phyloP scores from a whole-genome alignment of 768 basidiomycete genomes.

The Leccinum longicurvipes region DNA sequence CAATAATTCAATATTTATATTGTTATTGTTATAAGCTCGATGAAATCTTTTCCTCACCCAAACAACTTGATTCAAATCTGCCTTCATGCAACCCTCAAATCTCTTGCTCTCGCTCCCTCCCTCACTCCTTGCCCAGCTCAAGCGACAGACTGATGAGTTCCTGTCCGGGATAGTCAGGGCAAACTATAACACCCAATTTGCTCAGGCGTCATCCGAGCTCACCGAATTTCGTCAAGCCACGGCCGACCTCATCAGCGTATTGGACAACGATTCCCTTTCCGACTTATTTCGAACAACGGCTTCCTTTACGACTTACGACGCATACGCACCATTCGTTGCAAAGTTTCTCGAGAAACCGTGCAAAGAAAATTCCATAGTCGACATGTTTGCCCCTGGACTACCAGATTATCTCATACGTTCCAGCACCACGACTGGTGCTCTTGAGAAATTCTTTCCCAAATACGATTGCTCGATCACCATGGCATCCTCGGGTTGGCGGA shows the following conservation, averaged over 20 bases:
- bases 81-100: neutral
- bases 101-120: neutral
- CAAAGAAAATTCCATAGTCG: too few species aligned
- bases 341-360: neutral
- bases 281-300: neutral
- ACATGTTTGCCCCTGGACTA: too few species aligned
- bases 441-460: too few species aligned
- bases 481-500: too few species aligned
- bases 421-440: too few species aligned
- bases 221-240: neutral
- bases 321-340: neutral
- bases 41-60: too few species aligned
- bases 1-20: too few species aligned
- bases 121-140: neutral
- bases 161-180: neutral
- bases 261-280: neutral
- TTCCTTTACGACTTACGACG: neutral
- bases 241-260: neutral
- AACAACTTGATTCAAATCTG: neutral
- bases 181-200: neutral
- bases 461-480: too few species aligned
- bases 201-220: too few species aligned
- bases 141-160: neutral
- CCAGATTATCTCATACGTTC: too few species aligned
- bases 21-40: too few species aligned